Evolutionary conservation across 306 rosid genomes (phyloP).

Genomic region (Ziziphus jujuba): DNA sequence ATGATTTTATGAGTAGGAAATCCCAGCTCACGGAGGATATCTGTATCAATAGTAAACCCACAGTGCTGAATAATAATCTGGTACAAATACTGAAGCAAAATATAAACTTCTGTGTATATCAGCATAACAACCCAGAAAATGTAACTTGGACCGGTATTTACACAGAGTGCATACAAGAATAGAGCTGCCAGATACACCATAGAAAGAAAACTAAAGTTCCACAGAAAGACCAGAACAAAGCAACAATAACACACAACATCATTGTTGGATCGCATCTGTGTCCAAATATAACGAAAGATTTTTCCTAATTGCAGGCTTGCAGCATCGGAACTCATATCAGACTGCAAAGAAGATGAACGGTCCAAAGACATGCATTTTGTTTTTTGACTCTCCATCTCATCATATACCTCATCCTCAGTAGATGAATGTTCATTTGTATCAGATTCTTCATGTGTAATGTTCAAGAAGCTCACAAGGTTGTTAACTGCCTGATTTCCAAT

Average conservation of each 20-base stretch:
- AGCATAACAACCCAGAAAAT: conserved; percentile 84
- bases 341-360: conserved; percentile 76
- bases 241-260: conserved; percentile 93
- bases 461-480: conserved; percentile 80
- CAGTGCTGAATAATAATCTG: conserved; percentile 95
- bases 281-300: conserved; percentile 82
- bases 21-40: conserved; percentile 67
- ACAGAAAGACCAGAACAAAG: conserved; percentile 80
- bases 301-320: conserved; percentile 90
- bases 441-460: conserved; percentile 61
- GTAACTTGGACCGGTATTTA: conserved; percentile 86
- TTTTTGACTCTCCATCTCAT: conserved; percentile 87
- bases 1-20: conserved; percentile 67
- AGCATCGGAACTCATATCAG: conserved; percentile 77
- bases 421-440: conserved; percentile 52
- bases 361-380: conserved; percentile 38
- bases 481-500: conserved; percentile 95
- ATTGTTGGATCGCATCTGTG: conserved; percentile 89
- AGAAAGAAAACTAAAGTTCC: conserved; percentile 97
- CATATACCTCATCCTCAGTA: conserved; percentile 58
- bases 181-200: conserved; percentile 92
- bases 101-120: conserved; percentile 83
- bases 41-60: conserved; percentile 53
- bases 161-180: conserved; percentile 88
- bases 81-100: conserved; percentile 86